A percentile compares a stretch with the other conserved stretches of the same genome.
Evolutionary conservation across 441 rosid genomes (phyloP).

Genomic region (Jatropha multifida): DNA sequence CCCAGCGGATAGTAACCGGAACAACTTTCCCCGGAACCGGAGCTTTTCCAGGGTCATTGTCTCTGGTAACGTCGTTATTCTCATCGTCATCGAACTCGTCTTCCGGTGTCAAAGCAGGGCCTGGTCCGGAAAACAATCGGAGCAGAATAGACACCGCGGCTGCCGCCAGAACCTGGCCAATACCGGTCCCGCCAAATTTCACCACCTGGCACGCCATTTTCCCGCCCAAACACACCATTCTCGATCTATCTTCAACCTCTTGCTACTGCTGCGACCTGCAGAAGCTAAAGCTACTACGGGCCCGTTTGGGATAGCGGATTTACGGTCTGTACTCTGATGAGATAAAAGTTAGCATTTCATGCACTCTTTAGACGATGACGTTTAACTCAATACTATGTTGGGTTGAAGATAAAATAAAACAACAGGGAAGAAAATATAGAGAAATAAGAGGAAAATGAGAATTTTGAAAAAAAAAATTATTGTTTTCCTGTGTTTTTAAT

Average conservation of each 20-base stretch:
- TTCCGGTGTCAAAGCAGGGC: conserved; percentile 54
- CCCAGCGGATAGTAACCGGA: conserved; percentile 82
- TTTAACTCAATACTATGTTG: not conserved
- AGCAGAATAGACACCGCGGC: conserved; percentile 69
- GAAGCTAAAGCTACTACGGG: conserved; percentile 4
- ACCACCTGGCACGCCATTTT: conserved; percentile 56
- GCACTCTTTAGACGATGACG: not conserved
- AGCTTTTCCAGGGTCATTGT: conserved; percentile 41
- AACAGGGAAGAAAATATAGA: too few relatives aligned
- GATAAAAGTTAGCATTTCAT: not conserved
- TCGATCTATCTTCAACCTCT: conserved; percentile 10
- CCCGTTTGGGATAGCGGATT: too few relatives aligned
- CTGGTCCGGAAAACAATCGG: conserved; percentile 63
- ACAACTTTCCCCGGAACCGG: conserved; percentile 45
- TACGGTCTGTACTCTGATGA: not conserved
- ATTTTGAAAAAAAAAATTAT: too few relatives aligned
- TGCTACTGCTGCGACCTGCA: not conserved
- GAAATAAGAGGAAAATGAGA: too few relatives aligned
- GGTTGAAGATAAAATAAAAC: too few relatives aligned
- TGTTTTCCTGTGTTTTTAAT: too few relatives aligned
- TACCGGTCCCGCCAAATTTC: conserved; percentile 65
- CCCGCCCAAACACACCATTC: conserved; percentile 70
- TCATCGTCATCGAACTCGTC: conserved; percentile 33
- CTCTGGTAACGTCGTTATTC: conserved; percentile 24
- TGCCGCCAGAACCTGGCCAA: conserved; percentile 66